These are phyloP conservation scores for Lathyrus oleraceus DNA, from an alignment of 306 rosid species.

Conservation along the genomic window DNA sequence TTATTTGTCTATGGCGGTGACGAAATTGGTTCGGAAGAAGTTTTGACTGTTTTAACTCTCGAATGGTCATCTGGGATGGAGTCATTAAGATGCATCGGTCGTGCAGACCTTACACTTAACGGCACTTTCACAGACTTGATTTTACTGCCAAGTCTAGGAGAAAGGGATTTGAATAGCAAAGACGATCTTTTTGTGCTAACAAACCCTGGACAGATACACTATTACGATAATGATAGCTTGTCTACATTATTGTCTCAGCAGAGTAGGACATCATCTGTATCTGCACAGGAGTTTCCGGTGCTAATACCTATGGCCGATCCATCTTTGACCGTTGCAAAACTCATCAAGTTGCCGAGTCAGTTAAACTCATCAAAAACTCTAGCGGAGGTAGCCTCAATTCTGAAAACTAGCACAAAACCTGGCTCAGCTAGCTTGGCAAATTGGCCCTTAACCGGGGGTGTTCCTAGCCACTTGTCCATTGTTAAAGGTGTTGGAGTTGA, in stretches of 20 bases:
- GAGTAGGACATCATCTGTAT: too few species aligned
- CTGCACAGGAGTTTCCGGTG: too few species aligned
- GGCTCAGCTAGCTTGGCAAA: constrained; percentile 45
- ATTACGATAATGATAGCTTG: constrained; percentile 60
- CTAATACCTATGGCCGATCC: too few species aligned
- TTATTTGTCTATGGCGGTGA: constrained; percentile 96
- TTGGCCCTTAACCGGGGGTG: constrained; percentile 98
- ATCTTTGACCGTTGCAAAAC: constrained; percentile 76
- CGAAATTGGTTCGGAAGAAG: constrained; percentile 95
- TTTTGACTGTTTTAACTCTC: too few species aligned
- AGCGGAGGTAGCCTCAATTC: constrained; percentile 63
- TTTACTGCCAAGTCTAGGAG: constrained; percentile 59
- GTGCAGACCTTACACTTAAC: too few species aligned
- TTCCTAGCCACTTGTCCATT: constrained; percentile 72
- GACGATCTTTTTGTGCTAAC: constrained; percentile 76
- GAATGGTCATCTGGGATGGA: too few species aligned
- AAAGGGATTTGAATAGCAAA: constrained; percentile 45
- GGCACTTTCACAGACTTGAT: too few species aligned
- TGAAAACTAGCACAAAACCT: constrained; percentile 49
- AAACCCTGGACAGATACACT: constrained; percentile 88
- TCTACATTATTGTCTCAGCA: constrained; percentile 59
- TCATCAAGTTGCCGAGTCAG: constrained; percentile 53
- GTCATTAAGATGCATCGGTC: too few species aligned
- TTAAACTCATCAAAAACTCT: constrained; percentile 52
- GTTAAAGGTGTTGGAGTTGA: too few species aligned